Evolutionary conservation across 2,329 filamentous ascomycete species (phyloP), one percentile per base, ranked within the genome.

Genomic region (Intubia oerlemansii): DNA sequence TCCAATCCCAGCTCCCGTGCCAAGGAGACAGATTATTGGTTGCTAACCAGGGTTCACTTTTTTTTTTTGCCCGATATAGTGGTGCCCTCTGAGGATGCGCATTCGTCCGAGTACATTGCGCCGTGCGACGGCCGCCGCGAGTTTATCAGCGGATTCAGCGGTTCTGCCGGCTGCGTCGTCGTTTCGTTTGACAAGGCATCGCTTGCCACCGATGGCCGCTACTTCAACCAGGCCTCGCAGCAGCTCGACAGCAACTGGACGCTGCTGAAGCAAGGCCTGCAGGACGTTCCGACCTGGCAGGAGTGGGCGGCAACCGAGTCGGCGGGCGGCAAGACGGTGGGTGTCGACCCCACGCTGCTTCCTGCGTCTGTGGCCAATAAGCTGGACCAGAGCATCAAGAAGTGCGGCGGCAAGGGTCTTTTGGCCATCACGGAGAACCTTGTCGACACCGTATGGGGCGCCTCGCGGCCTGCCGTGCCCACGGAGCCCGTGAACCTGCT

Each of bases 41-140:
- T 14, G 20, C 25, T 32, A 22, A 29, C 26, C 5, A n/a, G n/a
- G n/a, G n/a, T n/a, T n/a, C n/a, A n/a, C n/a, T n/a, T n/a, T n/a
- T n/a, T n/a, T n/a, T n/a, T n/a, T n/a, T n/a, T n/a, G n/a, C n/a
- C n/a, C n/a, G n/a, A n/a, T n/a, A n/a, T 27, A 95, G 85, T 98
- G 45, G 67, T 95, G 6, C 88, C 88, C 1, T 93, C 85, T 19
- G 88, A 95, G 64, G 88, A 98, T 49, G 85, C 80, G 46, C 88
- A 98, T 49, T 80, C 85, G 41, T 95, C 85, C 40, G 88, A 98
- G 56, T 98, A 98, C 52, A 93, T 93, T 49, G 88, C 88, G 28
- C 72, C 75, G n/a, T 92, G 81, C 48, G 88, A 98, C 56, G 84
- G 66, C 35, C 72, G 88, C 40, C 73, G 88, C 58, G 80, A 74